Conservation (phyloP, 2,329 filamentous ascomycete species). For the Microdochium paspali region DNA sequence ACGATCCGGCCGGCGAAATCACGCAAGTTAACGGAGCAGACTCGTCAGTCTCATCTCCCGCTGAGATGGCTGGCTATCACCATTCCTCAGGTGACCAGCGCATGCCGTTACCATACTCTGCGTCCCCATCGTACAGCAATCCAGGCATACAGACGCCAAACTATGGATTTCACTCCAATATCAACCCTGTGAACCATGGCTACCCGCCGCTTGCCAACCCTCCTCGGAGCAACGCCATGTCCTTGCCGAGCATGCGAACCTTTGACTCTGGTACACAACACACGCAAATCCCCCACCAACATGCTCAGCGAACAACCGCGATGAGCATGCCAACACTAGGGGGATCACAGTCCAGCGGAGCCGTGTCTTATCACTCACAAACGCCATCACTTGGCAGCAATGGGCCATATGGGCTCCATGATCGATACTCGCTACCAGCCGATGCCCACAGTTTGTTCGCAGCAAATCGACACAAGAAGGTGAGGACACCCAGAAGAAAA, state of each 20-base stretch:
- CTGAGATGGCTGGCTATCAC: not conserved
- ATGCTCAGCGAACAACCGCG: conserved; percentile 11
- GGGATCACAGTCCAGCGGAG: conserved; percentile 23
- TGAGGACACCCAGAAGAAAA: too few species aligned
- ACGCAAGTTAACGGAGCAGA: conserved; percentile 9
- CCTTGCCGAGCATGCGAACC: conserved; percentile 32
- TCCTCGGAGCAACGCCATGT: conserved; percentile 19
- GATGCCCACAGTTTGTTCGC: conserved; percentile 38
- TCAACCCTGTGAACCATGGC: conserved; percentile 17
- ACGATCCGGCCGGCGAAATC: not conserved
- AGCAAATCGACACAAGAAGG: conserved; percentile 47
- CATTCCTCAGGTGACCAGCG: conserved; percentile 12
- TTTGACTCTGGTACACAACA: conserved; percentile 26
- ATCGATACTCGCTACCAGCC: conserved; percentile 34
- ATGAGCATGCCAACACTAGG: conserved; percentile 27
- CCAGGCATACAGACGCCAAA: conserved; percentile 16
- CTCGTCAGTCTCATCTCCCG: conserved; percentile 14
- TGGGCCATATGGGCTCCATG: conserved; percentile 27
- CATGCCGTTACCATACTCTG: conserved; percentile 14
- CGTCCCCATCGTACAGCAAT: conserved; percentile 14
- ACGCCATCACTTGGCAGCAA: conserved; percentile 28
- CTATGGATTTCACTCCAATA: conserved; percentile 17
- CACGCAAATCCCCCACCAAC: conserved; percentile 6
- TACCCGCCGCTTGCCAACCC: conserved; percentile 23
- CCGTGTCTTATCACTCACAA: conserved; percentile 33